phyloP scores from a whole-genome alignment of 2,329 filamentous ascomycete species.

The Malbranchea zuffiana region DNA sequence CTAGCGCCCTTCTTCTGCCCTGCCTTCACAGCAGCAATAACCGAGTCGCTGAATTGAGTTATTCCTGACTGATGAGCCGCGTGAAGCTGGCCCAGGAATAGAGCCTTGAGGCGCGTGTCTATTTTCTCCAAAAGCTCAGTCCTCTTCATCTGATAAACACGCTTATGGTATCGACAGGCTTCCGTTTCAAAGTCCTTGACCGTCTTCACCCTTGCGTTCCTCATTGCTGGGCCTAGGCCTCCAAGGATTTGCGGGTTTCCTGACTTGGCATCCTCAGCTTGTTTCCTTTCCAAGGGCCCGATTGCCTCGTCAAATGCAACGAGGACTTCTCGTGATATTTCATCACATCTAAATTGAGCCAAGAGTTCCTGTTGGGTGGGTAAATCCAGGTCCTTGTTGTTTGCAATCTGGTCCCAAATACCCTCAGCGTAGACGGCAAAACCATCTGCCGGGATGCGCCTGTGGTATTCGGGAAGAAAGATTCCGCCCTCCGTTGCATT shows the following conservation, averaged over 20 bases:
- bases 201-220: slow-evolving; percentile 57
- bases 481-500: slow-evolving; percentile 68
- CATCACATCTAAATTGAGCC: slow-evolving; percentile 94
- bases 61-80: slow-evolving; percentile 86
- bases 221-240: slow-evolving; percentile 64
- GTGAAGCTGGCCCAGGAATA: slow-evolving; percentile 79
- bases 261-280: slow-evolving; percentile 60
- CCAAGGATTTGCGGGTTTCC: slow-evolving; percentile 64
- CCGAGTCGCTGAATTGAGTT: slow-evolving; percentile 71
- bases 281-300: slow-evolving; percentile 71
- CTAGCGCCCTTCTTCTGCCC: slow-evolving; percentile 83
- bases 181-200: slow-evolving; percentile 80
- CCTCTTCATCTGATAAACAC: slow-evolving; percentile 77
- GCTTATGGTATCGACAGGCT: slow-evolving; percentile 92
- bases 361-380: slow-evolving; percentile 95
- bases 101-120: slow-evolving; percentile 72
- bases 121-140: slow-evolving; percentile 77
- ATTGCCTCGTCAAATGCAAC: slow-evolving; percentile 74
- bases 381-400: slow-evolving; percentile 95
- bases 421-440: slow-evolving; percentile 88
- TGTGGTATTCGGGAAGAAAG: slow-evolving; percentile 88
- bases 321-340: slow-evolving; percentile 84
- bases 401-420: slow-evolving; percentile 96
- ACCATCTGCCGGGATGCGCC: slow-evolving; percentile 92
- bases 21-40: slow-evolving; percentile 73